phyloP scores from a whole-genome alignment of 805 yeast genomes.

The Metschnikowia borealis region DNA sequence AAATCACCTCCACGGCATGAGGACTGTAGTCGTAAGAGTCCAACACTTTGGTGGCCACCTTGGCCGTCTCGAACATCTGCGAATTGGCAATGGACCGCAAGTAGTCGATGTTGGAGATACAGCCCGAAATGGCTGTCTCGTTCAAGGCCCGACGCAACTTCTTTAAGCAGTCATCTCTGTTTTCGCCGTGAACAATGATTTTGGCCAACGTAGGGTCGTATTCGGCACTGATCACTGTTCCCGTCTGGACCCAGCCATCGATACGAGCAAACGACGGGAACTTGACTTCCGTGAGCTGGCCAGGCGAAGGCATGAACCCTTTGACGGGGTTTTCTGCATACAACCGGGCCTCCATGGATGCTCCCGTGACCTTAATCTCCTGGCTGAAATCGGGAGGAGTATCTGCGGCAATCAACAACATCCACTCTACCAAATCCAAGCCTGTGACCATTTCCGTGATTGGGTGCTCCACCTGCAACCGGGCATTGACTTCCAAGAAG shows the following conservation, averaged over 20 bases:
- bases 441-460: slow-evolving; percentile 95
- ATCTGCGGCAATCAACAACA: slow-evolving; percentile 89
- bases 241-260: slow-evolving; percentile 91
- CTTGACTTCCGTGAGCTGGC: slow-evolving; percentile 76
- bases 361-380: slow-evolving; percentile 65
- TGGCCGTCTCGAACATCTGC: slow-evolving; percentile 75
- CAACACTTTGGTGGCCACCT: slow-evolving; percentile 82
- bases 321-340: slow-evolving; percentile 97
- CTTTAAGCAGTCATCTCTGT: slow-evolving; percentile 77
- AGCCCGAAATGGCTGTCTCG: slow-evolving; percentile 86
- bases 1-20: slow-evolving; percentile 74
- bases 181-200: slow-evolving; percentile 90
- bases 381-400: slow-evolving; percentile 73
- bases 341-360: slow-evolving; percentile 93
- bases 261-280: slow-evolving; percentile 92
- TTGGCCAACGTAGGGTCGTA: slow-evolving; percentile 96
- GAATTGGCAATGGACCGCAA: slow-evolving; percentile 81
- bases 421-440: slow-evolving; percentile 93
- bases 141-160: slow-evolving; percentile 76
- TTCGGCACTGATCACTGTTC: slow-evolving; percentile 84
- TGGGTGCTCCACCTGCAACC: slow-evolving; percentile 97
- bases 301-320: slow-evolving; percentile 94
- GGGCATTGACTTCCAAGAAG: slow-evolving; percentile 92
- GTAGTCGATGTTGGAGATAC: slow-evolving; percentile 86
- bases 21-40: slow-evolving; percentile 79